Conservation (phyloP, 2,329 filamentous ascomycete genomes). For the Metarhizium album region DNA sequence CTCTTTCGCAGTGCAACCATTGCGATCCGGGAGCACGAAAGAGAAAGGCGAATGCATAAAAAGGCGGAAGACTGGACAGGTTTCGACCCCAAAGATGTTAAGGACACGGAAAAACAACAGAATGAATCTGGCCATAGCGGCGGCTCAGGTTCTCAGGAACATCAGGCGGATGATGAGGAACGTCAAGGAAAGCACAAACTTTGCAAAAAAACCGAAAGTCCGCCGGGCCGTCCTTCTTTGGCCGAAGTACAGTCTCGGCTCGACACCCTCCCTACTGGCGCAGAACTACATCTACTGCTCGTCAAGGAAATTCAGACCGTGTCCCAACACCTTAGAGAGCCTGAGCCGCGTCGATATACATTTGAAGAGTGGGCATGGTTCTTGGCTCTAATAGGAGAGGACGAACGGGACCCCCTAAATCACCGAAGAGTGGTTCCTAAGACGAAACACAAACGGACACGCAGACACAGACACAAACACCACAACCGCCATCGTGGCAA, state of each 20-base stretch:
- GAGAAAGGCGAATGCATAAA: not conserved
- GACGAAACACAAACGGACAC: conserved; percentile 10
- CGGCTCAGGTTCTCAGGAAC: not conserved
- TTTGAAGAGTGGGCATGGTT: conserved; percentile 87
- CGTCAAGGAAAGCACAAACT: conserved; percentile 6
- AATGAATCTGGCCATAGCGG: conserved; percentile 1
- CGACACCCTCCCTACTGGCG: conserved; percentile 28
- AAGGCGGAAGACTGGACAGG: not conserved
- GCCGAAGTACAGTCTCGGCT: conserved; percentile 26
- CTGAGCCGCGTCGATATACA: conserved; percentile 52
- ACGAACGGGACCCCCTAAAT: conserved; percentile 39
- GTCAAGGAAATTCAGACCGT: conserved; percentile 60
- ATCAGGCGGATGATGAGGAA: not conserved
- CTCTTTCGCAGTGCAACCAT: conserved; percentile 21
- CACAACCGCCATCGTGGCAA: not conserved
- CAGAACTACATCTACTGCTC: conserved; percentile 53
- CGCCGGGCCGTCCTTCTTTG: conserved; percentile 19
- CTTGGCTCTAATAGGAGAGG: conserved; percentile 62
- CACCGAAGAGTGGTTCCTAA: conserved; percentile 33
- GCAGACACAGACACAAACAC: conserved; percentile 2
- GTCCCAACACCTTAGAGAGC: conserved; percentile 48
- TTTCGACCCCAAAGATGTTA: conserved; percentile 3
- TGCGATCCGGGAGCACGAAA: conserved; percentile 3
- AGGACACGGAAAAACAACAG: not conserved
- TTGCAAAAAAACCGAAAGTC: conserved; percentile 1